Evolutionary conservation across 306 rosid species (phyloP), one percentile per base, ranked within the genome.

Genomic region (Cotoneaster glaucophyllus): DNA sequence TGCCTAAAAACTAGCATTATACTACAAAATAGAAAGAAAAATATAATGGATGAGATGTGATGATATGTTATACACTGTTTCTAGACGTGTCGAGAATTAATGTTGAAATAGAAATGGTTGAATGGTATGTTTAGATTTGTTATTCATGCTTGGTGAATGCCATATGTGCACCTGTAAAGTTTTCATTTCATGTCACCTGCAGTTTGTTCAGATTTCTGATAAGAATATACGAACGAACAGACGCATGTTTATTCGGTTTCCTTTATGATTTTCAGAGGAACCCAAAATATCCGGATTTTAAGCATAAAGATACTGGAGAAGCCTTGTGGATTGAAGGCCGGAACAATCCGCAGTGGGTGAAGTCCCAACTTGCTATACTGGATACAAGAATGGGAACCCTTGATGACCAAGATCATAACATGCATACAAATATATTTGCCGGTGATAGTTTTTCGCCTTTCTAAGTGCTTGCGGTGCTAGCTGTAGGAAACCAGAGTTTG

Each of bases 231-330:
- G 32, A 62, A 57, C 57, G 3, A 14, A 41, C 18, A 64, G 11
- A 58, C 43, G 45, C 6, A 68, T 77, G 61, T 6, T 13, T 48
- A 22, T 63, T 56, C 22, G 28, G 11, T 11, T 19, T 17, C 66
- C 67, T 57, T 82, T 75, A 21, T 69, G 65, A 69, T 31, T 81
- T 53, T 70, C 97, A 95, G 97, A 92, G 87, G 90, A 95, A 88
- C 84, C 95, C 99, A 12, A 95, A 84, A 76, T 89, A 81, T 81
- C 96, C 97, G 11, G 97, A 92, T 81, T 95, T 95, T 79, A 95
- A 95, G 78, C 97, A 90, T 87, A 95, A 92, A 84, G 97, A 95
- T 73, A 87, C 97, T 10, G 97, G 97, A 75, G 97, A 90, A 78
- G 97, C 97, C 69, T 82, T 92, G 73, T 95, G 97, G 99, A 79